phyloP scores from a whole-genome alignment of 2,329 filamentous ascomycete species.

The Aspergillus pseudonomiae region DNA sequence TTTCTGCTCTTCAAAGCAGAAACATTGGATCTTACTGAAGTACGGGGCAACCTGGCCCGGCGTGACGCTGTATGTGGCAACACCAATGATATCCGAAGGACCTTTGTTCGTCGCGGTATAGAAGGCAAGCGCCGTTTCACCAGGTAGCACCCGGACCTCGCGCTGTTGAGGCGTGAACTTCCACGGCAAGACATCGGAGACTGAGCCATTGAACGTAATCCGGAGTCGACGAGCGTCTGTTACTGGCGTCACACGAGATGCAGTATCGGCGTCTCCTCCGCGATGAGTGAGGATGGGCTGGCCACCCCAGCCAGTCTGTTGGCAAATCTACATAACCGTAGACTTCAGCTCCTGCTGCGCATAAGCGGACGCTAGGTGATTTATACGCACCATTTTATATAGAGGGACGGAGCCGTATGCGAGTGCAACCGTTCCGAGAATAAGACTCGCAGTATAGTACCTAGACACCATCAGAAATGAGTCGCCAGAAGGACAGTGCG shows the following conservation, averaged over 20 bases:
- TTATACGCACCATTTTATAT: constrained; percentile 63
- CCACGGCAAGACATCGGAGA: constrained; percentile 94
- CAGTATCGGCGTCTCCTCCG: constrained; percentile 68
- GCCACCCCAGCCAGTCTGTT: constrained; percentile 76
- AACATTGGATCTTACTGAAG: constrained; percentile 99
- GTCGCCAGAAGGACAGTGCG: constrained; percentile 4
- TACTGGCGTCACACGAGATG: constrained; percentile 78
- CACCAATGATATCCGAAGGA: constrained; percentile 91
- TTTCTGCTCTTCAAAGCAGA: constrained; percentile 97
- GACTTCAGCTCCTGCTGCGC: not conserved
- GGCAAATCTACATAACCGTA: constrained; percentile 47
- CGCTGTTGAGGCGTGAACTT: constrained; percentile 97
- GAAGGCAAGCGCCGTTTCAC: constrained; percentile 95
- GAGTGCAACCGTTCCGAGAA: constrained; percentile 64
- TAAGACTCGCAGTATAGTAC: constrained; percentile 66
- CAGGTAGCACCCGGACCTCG: constrained; percentile 91
- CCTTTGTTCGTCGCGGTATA: constrained; percentile 95
- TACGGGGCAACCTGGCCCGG: constrained; percentile 95
- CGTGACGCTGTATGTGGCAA: constrained; percentile 96
- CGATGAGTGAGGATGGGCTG: constrained; percentile 83
- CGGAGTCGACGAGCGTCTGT: constrained; percentile 80
- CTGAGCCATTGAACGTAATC: constrained; percentile 93
- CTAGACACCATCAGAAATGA: constrained; percentile 39
- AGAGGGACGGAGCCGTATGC: constrained; percentile 68
- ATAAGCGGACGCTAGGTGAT: not conserved